Percentiles rank a stretch among this genome's conserved stretches.
phyloP scores from a whole-genome alignment of 2,329 filamentous ascomycete genomes.

The Fusarium sp. region DNA sequence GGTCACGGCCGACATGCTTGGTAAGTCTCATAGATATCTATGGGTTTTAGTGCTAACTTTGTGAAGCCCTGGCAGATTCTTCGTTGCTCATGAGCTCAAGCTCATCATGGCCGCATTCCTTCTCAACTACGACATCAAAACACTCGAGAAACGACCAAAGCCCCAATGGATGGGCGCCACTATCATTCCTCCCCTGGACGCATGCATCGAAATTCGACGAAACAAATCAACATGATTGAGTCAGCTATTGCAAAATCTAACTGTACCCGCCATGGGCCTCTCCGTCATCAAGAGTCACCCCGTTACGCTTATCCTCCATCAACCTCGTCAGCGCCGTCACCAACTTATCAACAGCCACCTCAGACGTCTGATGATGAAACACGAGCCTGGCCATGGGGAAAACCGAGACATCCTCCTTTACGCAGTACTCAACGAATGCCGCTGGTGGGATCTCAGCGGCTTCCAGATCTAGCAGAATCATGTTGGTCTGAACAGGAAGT shows the following conservation, averaged over 20 bases:
- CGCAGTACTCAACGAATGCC: slow-evolving; percentile 35
- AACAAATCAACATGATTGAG: neutral
- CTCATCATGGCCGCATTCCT: slow-evolving; percentile 63
- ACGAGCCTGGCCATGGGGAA: slow-evolving; percentile 33
- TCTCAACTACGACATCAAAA: slow-evolving; percentile 63
- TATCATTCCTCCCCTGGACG: slow-evolving; percentile 46
- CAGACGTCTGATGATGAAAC: slow-evolving; percentile 36
- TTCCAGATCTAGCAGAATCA: slow-evolving; percentile 41
- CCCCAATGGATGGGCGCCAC: slow-evolving; percentile 58
- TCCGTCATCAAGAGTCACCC: neutral
- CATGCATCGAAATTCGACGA: slow-evolving; percentile 43
- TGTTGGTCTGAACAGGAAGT: slow-evolving; percentile 44
- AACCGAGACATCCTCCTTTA: slow-evolving; percentile 14
- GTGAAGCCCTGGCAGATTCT: slow-evolving; percentile 63
- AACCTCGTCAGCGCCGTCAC: slow-evolving; percentile 25
- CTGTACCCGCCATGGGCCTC: slow-evolving; percentile 25
- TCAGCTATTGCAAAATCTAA: neutral
- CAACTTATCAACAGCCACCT: slow-evolving; percentile 11
- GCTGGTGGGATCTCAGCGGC: slow-evolving; percentile 29
- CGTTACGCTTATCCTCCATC: slow-evolving; percentile 21
- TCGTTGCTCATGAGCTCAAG: slow-evolving; percentile 66
- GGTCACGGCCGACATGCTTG: slow-evolving; percentile 67
- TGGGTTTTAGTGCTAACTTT: neutral
- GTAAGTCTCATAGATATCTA: slow-evolving; percentile 29
- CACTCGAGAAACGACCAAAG: slow-evolving; percentile 52